Base-by-base conservation (phyloP, 2,329 filamentous ascomycete genomes). In the Pyrenophora seminiperda region DNA sequence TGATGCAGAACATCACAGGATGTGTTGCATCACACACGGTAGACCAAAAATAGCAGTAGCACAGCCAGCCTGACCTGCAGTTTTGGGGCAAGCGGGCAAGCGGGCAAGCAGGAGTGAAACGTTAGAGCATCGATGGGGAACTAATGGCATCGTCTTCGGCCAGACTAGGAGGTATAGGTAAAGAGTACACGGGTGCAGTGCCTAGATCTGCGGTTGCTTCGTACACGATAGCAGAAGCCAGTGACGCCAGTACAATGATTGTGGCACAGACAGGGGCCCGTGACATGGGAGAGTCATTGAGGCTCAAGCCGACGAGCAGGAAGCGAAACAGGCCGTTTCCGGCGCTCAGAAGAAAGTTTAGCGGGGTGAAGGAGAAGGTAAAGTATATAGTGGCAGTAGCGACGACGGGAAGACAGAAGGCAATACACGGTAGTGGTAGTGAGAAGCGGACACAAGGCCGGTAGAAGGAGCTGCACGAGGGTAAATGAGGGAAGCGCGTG, bases 251-350 rank as follows among this genome's bases (percentile, higher is more conserved):
- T 7, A 24, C 10, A 31, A 31, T 44, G 38, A 48, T 30, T 42
- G 38, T 39, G 44, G 45, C 43, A 58, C 52, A 41, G 52, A 55
- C 52, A 55, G 52, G 54, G 50, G 47, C 41, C 32, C 33, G 41
- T 45, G 43, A 32, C 50, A 45, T 38, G 42, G 29, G 17, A 31
- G 20, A 27, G 32, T 50, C 38, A 42, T 50, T 43, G 43, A 54
- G 42, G 46, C 47, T 41, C 45, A 34, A 33, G 42, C 41, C 30
- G 49, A 53, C 52, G 45, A 53, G 27, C 20, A 54, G 48, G 42
- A 47, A 50, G 7, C 48, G 55, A 51, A 58, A 62, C 50, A 46
- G 40, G 40, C 51, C 50, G 39, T 49, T 41, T 43, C 15, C n/a
- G 29, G 29, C 19, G 22, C 22, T 19, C 50, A 45, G 52, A 22